Evolutionary conservation across 2,329 filamentous ascomycete species (phyloP).

Genomic region (Fusarium kyushuense): DNA sequence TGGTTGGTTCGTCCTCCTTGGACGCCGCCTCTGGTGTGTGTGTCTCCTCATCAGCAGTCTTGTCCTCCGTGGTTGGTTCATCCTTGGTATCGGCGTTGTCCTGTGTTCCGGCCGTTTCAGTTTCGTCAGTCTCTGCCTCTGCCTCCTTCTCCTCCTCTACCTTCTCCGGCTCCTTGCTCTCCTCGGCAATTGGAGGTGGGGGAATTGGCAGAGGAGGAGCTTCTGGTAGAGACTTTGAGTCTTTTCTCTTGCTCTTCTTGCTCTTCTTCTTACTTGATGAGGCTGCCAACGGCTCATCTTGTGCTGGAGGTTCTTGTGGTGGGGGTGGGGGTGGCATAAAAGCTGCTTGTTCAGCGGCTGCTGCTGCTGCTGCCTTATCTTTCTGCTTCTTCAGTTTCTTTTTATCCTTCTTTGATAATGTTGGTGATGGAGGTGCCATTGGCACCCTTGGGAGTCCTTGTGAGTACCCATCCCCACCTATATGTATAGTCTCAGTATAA

Average conservation of each 20-base stretch:
- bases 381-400: conserved; percentile 38
- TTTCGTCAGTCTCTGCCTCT: conserved; percentile 27
- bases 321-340: conserved; percentile 17
- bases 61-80: conserved; percentile 11
- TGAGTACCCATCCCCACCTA: conserved; percentile 29
- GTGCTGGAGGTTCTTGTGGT: conserved; percentile 27
- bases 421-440: conserved; percentile 8
- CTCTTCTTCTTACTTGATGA: conserved; percentile 32
- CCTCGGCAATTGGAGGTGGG: conserved; percentile 16
- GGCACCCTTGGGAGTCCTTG: conserved; percentile 30
- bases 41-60: conserved; percentile 15
- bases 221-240: conserved; percentile 14
- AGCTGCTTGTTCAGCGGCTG: conserved; percentile 10
- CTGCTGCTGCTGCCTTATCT: conserved; percentile 18
- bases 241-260: conserved; percentile 47
- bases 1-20: conserved; percentile 14
- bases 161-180: conserved; percentile 36
- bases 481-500: conserved; percentile 4
- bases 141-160: conserved; percentile 31
- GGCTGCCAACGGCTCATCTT: conserved; percentile 15
- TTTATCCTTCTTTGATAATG: conserved; percentile 39
- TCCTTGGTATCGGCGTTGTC: conserved; percentile 25
- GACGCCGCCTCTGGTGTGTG: conserved; percentile 8
- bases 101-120: conserved; percentile 26
- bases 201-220: conserved; percentile 12